Base-by-base conservation (phyloP, 116 monocot species). In the Iris pallida region DNA sequence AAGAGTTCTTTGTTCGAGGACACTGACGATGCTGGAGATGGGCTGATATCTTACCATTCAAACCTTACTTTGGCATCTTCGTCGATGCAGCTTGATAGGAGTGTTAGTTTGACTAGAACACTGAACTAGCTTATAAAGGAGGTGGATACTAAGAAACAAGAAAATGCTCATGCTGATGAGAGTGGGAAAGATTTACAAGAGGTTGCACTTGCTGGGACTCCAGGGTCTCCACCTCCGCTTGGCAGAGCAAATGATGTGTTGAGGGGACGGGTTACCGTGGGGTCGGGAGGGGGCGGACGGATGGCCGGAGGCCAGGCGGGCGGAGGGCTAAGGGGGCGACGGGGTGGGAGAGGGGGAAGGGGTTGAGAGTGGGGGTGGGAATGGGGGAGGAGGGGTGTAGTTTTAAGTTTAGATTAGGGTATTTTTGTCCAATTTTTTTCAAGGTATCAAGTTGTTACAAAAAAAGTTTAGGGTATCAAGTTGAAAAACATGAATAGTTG, bases 201-300 rank as follows among this genome's bases (percentile, higher is more conserved):
- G 59, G 53, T 20, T 14, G 20, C 42, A 4, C 41, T 42, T 47
- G 19, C 60, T 46, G 13, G 71, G 41, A 74, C 43, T 66, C 76
- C 71, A 57, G 70, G 19, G 20, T 61, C 72, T 11, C 65, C 74
- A 8, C 55, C 71, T 17, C 76, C 74, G 63, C 20, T 69, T 5
- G 83, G 74, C 30, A 82, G 82, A 73, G 79, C 76, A 42, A 96
- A 96, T 71, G 95, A 96, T 71, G 64, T 84, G 63, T 96, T 96
- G n/a, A n/a, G n/a, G n/a, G n/a, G n/a, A n/a, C n/a, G n/a, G n/a
- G n/a, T n/a, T n/a, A n/a, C n/a, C n/a, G n/a, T n/a, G n/a, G n/a
- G n/a, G n/a, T n/a, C n/a, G n/a, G n/a, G n/a, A n/a, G n/a, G n/a
- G n/a, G n/a, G n/a, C n/a, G n/a, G n/a, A n/a, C n/a, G n/a, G n/a